Evolutionary conservation across 768 basidiomycete species (phyloP).

Genomic region (Collybia nuda): DNA sequence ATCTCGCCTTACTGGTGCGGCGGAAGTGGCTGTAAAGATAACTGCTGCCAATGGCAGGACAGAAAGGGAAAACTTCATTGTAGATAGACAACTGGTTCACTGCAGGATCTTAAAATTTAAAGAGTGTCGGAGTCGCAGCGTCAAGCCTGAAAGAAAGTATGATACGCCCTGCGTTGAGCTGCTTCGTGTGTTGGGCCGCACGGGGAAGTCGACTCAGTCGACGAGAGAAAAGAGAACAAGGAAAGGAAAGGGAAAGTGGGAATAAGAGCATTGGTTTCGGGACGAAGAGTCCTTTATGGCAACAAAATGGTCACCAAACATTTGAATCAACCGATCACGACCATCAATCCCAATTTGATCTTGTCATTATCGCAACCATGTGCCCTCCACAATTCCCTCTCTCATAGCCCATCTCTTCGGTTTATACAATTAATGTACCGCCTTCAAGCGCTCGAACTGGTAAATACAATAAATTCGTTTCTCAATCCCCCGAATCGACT

Average conservation of each 20-base stretch:
- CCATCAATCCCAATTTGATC: background rate
- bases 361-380: background rate
- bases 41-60: slow-evolving; percentile 26
- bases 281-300: no score
- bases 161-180: slow-evolving; percentile 7
- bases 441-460: no score
- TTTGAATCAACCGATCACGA: no score
- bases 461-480: no score
- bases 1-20: slow-evolving; percentile 41
- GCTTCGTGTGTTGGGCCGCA: background rate
- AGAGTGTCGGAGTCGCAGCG: slow-evolving; percentile 6
- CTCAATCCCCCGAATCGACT: no score
- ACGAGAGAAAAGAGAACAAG: slow-evolving; percentile 4
- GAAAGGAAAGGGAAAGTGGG: background rate
- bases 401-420: no score
- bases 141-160: slow-evolving; percentile 15
- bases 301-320: no score
- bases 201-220: slow-evolving; percentile 19
- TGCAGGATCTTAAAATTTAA: background rate
- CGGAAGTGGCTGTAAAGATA: slow-evolving; percentile 34
- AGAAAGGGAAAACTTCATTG: slow-evolving; percentile 34
- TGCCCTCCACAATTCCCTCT: no score
- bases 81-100: background rate
- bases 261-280: background rate
- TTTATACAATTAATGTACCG: no score